A percentile compares a stretch with the other conserved stretches of the same genome.
These are phyloP conservation scores for Kurtzmaniella natalensis DNA, from an alignment of 1,139 yeast species.

Conservation along the genomic window DNA sequence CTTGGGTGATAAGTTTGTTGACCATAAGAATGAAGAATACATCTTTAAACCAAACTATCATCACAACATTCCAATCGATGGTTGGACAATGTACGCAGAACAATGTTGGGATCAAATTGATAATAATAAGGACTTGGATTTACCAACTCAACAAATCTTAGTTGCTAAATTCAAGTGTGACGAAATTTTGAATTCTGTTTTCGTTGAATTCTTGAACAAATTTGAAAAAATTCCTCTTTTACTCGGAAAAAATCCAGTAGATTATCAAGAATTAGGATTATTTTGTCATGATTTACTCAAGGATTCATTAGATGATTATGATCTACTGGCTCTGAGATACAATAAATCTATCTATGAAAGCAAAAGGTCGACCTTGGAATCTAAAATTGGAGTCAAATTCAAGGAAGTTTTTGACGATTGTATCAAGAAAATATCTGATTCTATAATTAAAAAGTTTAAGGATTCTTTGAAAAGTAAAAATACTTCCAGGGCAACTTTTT, in stretches of 20 bases:
- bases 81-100: slow-evolving; percentile 90
- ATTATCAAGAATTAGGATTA: slow-evolving; percentile 38
- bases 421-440: slow-evolving; percentile 18
- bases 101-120: slow-evolving; percentile 95
- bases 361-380: slow-evolving; percentile 46
- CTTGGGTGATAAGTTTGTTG: slow-evolving; percentile 60
- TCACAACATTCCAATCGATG: slow-evolving; percentile 87
- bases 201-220: slow-evolving; percentile 39
- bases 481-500: slow-evolving; percentile 12
- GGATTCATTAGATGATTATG: slow-evolving; percentile 51
- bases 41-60: slow-evolving; percentile 72
- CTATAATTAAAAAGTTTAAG: slow-evolving; percentile 16
- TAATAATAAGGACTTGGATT: slow-evolving; percentile 84
- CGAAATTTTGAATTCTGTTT: slow-evolving; percentile 62
- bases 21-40: slow-evolving; percentile 28
- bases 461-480: slow-evolving; percentile 13
- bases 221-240: slow-evolving; percentile 19
- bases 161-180: slow-evolving; percentile 95
- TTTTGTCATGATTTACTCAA: slow-evolving; percentile 37
- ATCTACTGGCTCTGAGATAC: slow-evolving; percentile 70
- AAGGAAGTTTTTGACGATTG: slow-evolving; percentile 38
- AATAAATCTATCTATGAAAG: slow-evolving; percentile 59
- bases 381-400: slow-evolving; percentile 43
- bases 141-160: slow-evolving; percentile 92
- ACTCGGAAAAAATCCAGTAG: slow-evolving; percentile 16